These are phyloP conservation scores for Pseudopyrenochaeta lycopersici DNA, from an alignment of 2,329 filamentous ascomycete species.

Conservation along the genomic window DNA sequence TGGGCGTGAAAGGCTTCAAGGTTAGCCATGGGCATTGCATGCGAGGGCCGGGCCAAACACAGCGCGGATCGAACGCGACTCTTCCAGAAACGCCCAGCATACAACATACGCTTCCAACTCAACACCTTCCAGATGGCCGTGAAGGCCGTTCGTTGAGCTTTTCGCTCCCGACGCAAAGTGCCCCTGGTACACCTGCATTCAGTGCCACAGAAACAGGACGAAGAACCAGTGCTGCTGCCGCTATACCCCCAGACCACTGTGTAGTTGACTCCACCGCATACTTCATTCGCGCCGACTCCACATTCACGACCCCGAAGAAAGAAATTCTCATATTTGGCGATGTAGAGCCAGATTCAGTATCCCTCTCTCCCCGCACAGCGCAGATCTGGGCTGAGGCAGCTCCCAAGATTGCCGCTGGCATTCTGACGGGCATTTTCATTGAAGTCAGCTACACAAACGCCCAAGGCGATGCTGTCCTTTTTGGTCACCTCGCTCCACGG, in stretches of 20 bases:
- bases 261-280: slow-evolving; percentile 91
- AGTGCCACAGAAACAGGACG: slow-evolving; percentile 29
- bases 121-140: slow-evolving; percentile 21
- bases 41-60: slow-evolving; percentile 61
- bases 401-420: slow-evolving; percentile 78
- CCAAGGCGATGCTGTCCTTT: slow-evolving; percentile 79
- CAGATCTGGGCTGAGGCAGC: slow-evolving; percentile 89
- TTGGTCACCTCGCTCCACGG: slow-evolving; percentile 85
- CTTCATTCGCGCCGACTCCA: slow-evolving; percentile 79
- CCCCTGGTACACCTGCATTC: slow-evolving; percentile 47
- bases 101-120: slow-evolving; percentile 29
- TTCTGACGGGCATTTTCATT: slow-evolving; percentile 85
- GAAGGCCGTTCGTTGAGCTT: slow-evolving; percentile 47
- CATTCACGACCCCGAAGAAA: slow-evolving; percentile 40
- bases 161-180: slow-evolving; percentile 43
- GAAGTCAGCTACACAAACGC: slow-evolving; percentile 93
- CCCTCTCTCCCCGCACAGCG: slow-evolving; percentile 80
- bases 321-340: slow-evolving; percentile 96
- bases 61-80: slow-evolving; percentile 55
- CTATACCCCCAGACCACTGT: slow-evolving; percentile 57
- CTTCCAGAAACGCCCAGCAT: slow-evolving; percentile 47
- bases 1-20: slow-evolving; percentile 87
- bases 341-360: slow-evolving; percentile 89
- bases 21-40: slow-evolving; percentile 93
- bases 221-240: slow-evolving; percentile 19